Evolutionary conservation across 2,329 filamentous ascomycete species (phyloP), one percentile per base, ranked within the genome.

Genomic region (Fusarium sp.): DNA sequence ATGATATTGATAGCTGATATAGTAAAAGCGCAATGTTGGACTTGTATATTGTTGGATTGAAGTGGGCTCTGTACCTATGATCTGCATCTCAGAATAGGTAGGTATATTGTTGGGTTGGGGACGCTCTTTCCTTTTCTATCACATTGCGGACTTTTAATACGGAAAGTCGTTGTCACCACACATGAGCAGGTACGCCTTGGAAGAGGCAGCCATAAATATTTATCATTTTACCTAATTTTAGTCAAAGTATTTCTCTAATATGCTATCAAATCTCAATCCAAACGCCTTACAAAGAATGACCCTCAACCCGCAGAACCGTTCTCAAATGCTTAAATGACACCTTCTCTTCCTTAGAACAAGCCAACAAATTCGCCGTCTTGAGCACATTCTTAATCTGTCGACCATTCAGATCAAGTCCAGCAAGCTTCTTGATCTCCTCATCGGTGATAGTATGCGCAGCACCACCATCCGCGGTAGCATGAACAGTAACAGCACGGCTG

Each of bases 371-470:
- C 14, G 75, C 76, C 14, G 73, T 76, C 75, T 83, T 83, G 71
- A 83, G 74, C n/a, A 81, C 67, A 49, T 84, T 86, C 77, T 85
- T 85, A 62, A 86, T 86, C 78, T 86, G 82, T 23, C 84, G 76
- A 6, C 84, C 84, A 50, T 86, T 86, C 44, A 86, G 76, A 7
- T 81, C 75, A 52, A 84, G 74, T 23, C 71, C 61, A 1, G 81
- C 76, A 37, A 86, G 75, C 52, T 78, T 72, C n/a, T 76, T 75
- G 3, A 82, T 53, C 16, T 78, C 74, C 0, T 72, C 74, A 0
- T 78, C 75, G 0, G 57, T 68, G 6, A 81, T 63, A 11, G 75
- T 73, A 65, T 81, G 79, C 7, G 72, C 76, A n/a, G 74, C 67
- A 1, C 50, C 43, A 2, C 78, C 79, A 9, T 71, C 68, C 4